phyloP scores from a whole-genome alignment of 192 early-diverging fungal species.

The Helicostylum pulchrum region DNA sequence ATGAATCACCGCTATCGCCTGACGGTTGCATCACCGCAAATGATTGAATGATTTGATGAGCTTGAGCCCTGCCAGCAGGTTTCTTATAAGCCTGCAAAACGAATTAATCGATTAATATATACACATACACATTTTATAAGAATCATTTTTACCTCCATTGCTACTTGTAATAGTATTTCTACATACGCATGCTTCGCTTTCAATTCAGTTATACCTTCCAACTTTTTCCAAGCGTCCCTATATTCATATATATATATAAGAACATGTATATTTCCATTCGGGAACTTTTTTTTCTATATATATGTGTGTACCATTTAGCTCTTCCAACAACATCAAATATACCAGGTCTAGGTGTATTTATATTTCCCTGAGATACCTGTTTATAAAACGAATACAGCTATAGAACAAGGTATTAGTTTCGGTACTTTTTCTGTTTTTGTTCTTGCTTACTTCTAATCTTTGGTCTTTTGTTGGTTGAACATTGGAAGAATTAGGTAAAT shows the following conservation, averaged over 20 bases:
- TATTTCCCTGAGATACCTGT: constrained; percentile 43
- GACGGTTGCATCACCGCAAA: constrained; percentile 27
- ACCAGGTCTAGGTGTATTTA: constrained; percentile 37
- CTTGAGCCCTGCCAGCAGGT: constrained; percentile 30
- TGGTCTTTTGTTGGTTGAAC: constrained; percentile 42
- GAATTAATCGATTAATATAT: neutral
- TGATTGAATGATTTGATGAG: constrained; percentile 35
- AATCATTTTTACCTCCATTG: constrained; percentile 20
- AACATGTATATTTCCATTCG: neutral
- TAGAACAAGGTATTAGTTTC: neutral
- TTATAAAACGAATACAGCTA: constrained; percentile 52
- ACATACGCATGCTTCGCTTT: constrained; percentile 41
- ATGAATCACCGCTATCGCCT: constrained; percentile 25
- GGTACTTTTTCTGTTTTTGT: neutral
- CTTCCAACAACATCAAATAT: constrained; percentile 49
- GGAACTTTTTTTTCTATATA: neutral
- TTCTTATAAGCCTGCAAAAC: constrained; percentile 25
- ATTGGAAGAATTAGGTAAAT: constrained; percentile 35
- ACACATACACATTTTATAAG: too few relatives aligned
- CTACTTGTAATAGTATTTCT: constrained; percentile 25
- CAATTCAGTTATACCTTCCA: constrained; percentile 48
- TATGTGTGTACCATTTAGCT: constrained; percentile 39
- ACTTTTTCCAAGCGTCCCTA: constrained; percentile 42
- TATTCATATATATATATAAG: neutral
- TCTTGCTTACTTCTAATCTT: constrained; percentile 29